Evolutionary conservation across 805 yeast species (phyloP).

Genomic region (Candida caryicola): DNA sequence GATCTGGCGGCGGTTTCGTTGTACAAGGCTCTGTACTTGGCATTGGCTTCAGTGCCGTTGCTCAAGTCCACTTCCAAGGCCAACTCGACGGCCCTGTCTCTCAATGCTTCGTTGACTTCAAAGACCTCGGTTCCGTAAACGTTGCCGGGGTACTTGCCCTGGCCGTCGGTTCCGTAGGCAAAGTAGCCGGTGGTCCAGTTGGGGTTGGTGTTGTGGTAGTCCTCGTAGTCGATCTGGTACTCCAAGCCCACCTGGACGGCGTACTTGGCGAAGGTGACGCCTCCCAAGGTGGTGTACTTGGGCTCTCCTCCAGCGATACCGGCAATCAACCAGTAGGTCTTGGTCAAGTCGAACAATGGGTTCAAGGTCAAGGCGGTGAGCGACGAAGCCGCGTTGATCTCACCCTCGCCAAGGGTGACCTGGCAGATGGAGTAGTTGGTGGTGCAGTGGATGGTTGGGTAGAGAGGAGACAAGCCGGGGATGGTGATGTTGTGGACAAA

Average conservation of each 20-base stretch:
- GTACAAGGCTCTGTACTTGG: constrained; percentile 47
- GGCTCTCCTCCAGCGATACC: constrained; percentile 71
- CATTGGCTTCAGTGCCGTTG: constrained; percentile 46
- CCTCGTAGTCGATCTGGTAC: constrained; percentile 52
- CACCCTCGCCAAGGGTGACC: constrained; percentile 68
- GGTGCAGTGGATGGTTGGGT: constrained; percentile 56
- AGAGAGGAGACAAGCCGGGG: constrained; percentile 65
- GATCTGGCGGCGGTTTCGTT: constrained; percentile 46
- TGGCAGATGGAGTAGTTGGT: constrained; percentile 54
- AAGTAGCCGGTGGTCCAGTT: constrained; percentile 64
- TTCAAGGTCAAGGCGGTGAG: constrained; percentile 52
- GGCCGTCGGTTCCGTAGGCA: constrained; percentile 50
- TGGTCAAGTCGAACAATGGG: constrained; percentile 54
- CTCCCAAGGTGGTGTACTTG: constrained; percentile 51
- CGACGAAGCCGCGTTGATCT: constrained; percentile 62
- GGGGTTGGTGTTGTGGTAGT: constrained; percentile 24
- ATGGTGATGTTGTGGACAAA: constrained; percentile 53
- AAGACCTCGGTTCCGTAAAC: constrained; percentile 66
- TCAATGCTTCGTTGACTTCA: constrained; percentile 55
- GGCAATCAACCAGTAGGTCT: constrained; percentile 60
- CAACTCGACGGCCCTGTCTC: constrained; percentile 55
- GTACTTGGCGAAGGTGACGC: constrained; percentile 57
- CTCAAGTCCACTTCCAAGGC: constrained; percentile 44
- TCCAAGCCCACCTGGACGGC: constrained; percentile 62
- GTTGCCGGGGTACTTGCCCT: constrained; percentile 49